phyloP scores from a whole-genome alignment of 805 yeast genomes.

The Suhomyces sp. region DNA sequence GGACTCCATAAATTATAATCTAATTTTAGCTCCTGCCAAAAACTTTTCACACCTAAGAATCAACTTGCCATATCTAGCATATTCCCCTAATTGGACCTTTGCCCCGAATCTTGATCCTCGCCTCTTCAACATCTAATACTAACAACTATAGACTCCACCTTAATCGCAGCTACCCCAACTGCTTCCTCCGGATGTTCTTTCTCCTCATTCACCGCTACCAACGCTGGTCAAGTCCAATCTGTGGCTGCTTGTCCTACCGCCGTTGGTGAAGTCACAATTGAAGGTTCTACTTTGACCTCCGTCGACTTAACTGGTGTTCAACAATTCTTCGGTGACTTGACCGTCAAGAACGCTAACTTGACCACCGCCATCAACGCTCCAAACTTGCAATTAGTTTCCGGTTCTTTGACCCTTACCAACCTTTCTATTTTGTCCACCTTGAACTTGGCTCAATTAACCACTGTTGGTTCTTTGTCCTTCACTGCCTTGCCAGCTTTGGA shows the following conservation, averaged over 20 bases:
- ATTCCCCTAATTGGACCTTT: too few species aligned
- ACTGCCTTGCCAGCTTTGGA: conserved; percentile 84
- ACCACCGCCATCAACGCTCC: conserved; percentile 76
- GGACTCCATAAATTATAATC: too few species aligned
- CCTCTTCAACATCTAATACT: conserved; percentile 7
- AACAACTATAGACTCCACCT: conserved; percentile 38
- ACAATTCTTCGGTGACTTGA: conserved; percentile 75
- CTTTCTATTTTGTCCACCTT: conserved; percentile 68
- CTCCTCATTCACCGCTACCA: conserved; percentile 66
- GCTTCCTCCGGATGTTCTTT: conserved; percentile 67
- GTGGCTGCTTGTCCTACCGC: conserved; percentile 75
- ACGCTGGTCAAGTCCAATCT: conserved; percentile 73
- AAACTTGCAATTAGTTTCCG: conserved; percentile 69
- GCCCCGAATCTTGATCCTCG: too few species aligned
- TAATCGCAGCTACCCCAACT: conserved; percentile 54
- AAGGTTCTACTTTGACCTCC: conserved; percentile 57
- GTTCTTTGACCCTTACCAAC: conserved; percentile 57
- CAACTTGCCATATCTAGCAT: too few species aligned
- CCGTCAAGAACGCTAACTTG: conserved; percentile 60
- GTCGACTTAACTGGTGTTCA: conserved; percentile 73
- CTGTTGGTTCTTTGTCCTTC: conserved; percentile 79
- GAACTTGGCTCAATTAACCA: conserved; percentile 72
- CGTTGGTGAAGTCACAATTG: conserved; percentile 72
- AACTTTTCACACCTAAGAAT: too few species aligned
- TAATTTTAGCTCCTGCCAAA: too few species aligned